Evolutionary conservation across 495 filamentous ascomycete genomes (phyloP).

Genomic region (Aspergillus cavernicola): DNA sequence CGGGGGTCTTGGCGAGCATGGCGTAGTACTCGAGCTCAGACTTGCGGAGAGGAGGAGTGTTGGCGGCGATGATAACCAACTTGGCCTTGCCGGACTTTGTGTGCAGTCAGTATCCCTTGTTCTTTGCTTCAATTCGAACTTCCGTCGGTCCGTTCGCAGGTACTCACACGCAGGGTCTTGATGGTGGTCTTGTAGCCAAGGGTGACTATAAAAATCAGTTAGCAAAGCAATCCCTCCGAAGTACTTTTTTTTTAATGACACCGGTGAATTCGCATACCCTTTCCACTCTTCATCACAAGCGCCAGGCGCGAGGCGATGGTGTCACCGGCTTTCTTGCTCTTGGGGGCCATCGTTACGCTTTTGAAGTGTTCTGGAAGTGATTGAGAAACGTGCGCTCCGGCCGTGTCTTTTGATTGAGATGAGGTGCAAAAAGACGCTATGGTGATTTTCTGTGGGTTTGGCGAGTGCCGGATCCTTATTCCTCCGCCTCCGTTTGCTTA

Average conservation of each 20-base stretch:
- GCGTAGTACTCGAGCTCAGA: slow-evolving; percentile 89
- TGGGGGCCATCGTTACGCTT: slow-evolving; percentile 76
- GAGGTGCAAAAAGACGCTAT: slow-evolving; percentile 11
- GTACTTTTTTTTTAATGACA: not conserved
- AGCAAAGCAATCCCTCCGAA: not conserved
- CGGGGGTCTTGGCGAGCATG: slow-evolving; percentile 88
- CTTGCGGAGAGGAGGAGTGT: slow-evolving; percentile 95
- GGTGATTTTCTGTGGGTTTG: slow-evolving; percentile 27
- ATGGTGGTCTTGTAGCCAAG: slow-evolving; percentile 95
- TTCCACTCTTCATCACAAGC: slow-evolving; percentile 95
- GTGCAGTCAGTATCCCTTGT: slow-evolving; percentile 3
- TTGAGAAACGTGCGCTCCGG: slow-evolving; percentile 38
- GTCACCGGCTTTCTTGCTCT: slow-evolving; percentile 92
- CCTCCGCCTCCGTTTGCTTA: slow-evolving; percentile 17
- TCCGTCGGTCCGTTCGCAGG: slow-evolving; percentile 26
- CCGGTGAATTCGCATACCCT: slow-evolving; percentile 49
- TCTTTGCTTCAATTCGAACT: not conserved
- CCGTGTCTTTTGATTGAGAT: slow-evolving; percentile 24
- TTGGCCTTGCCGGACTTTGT: slow-evolving; percentile 50
- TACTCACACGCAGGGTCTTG: slow-evolving; percentile 73
- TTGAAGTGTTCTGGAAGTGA: slow-evolving; percentile 21
- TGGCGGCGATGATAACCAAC: slow-evolving; percentile 78
- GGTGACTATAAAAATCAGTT: slow-evolving; percentile 50
- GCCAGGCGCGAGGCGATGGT: slow-evolving; percentile 84
- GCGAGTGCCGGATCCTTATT: slow-evolving; percentile 16